phyloP scores from a whole-genome alignment of 2,329 filamentous ascomycete species.

The Camillea tinctor region DNA sequence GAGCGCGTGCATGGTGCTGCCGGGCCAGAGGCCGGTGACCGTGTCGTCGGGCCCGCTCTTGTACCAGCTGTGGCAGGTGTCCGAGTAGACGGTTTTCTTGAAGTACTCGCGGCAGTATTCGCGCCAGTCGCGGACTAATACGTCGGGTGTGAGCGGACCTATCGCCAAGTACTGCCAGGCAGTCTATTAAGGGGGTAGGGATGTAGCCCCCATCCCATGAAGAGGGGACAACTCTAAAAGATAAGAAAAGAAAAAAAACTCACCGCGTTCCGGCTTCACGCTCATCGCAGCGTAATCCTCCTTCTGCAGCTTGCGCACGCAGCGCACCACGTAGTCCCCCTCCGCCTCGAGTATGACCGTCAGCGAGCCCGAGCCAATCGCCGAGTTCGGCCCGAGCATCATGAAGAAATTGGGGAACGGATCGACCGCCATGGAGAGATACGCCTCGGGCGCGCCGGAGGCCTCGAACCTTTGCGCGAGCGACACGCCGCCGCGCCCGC shows the following conservation, averaged over 20 bases:
- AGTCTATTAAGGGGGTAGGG: too few relatives aligned
- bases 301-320: conserved; percentile 47
- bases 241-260: too few relatives aligned
- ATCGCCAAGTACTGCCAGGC: too few relatives aligned
- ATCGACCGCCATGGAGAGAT: conserved; percentile 46
- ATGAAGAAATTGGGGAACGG: conserved; percentile 50
- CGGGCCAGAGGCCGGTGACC: conserved; percentile 45
- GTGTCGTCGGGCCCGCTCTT: conserved; percentile 41
- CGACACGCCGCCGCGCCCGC: conserved; percentile 37
- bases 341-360: conserved; percentile 47
- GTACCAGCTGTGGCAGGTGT: conserved; percentile 54
- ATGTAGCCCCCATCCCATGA: too few relatives aligned
- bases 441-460: conserved; percentile 37
- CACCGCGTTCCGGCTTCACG: conserved; percentile 38
- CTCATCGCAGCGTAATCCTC: conserved; percentile 45
- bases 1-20: conserved; percentile 43
- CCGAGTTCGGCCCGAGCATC: conserved; percentile 48
- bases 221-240: too few relatives aligned
- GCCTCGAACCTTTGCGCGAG: conserved; percentile 39
- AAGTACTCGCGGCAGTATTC: conserved; percentile 48
- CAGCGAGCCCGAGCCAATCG: conserved; percentile 46
- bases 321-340: conserved; percentile 47
- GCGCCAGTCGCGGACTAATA: conserved; percentile 43
- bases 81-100: conserved; percentile 46
- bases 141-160: too few relatives aligned